phyloP scores from a whole-genome alignment of 2,329 filamentous ascomycete species.

The Emergomyces orientalis region DNA sequence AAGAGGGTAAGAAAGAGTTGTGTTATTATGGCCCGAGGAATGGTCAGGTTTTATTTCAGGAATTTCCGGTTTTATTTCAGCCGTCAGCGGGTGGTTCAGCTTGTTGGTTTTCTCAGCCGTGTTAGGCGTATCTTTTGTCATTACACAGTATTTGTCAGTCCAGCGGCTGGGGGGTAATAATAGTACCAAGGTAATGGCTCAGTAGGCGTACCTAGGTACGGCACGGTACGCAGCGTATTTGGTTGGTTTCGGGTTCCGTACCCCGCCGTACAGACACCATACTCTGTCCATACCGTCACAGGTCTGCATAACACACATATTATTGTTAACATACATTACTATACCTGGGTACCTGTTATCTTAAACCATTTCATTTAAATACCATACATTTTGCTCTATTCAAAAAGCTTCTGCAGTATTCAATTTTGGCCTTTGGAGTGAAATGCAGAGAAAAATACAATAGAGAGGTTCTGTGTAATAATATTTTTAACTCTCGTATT shows the following conservation, averaged over 20 bases:
- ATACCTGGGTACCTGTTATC: background rate
- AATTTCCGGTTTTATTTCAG: conserved; percentile 4
- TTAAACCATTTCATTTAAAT: too few species aligned
- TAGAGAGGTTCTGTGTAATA: too few species aligned
- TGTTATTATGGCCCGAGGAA: background rate
- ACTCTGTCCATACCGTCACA: background rate
- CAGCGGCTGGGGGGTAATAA: conserved; percentile 2
- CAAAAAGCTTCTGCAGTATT: too few species aligned
- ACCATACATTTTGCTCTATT: too few species aligned
- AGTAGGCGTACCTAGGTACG: background rate
- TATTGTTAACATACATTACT: too few species aligned
- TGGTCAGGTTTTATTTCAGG: conserved; percentile 1
- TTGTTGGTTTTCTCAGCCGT: background rate
- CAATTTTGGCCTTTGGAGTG: too few species aligned
- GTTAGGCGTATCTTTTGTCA: conserved; percentile 5
- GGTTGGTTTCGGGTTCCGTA: background rate
- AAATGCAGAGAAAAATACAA: too few species aligned
- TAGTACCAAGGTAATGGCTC: background rate
- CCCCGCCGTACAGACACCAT: background rate
- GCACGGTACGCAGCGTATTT: background rate
- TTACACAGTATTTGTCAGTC: conserved; percentile 6
- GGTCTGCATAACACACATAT: background rate
- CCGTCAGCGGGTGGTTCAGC: background rate
- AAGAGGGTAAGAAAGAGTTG: background rate
- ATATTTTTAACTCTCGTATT: too few species aligned